phyloP scores from a whole-genome alignment of 805 yeast genomes.

The Nakazawaea ernobii region DNA sequence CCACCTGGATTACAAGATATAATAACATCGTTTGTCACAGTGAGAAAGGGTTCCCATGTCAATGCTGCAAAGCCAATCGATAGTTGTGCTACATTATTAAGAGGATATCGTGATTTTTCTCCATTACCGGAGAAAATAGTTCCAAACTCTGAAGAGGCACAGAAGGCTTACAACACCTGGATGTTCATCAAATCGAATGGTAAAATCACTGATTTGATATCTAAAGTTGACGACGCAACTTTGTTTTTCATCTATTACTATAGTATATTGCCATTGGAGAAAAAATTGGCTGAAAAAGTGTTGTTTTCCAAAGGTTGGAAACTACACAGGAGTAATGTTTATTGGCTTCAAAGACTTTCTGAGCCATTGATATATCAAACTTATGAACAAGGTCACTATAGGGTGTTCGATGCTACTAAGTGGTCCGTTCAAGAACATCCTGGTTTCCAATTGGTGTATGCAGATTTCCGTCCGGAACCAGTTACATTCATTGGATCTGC shows the following conservation, averaged over 20 bases:
- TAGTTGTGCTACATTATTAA: not conserved
- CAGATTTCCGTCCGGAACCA: slow-evolving; percentile 7
- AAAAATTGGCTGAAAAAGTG: slow-evolving; percentile 4
- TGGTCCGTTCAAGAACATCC: slow-evolving; percentile 12
- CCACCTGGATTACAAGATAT: slow-evolving; percentile 20
- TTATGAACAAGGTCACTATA: slow-evolving; percentile 9
- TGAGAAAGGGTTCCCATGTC: not conserved
- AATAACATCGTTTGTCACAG: slow-evolving; percentile 16
- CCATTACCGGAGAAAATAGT: slow-evolving; percentile 6
- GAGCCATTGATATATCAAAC: slow-evolving; percentile 9
- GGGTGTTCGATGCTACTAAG: slow-evolving; percentile 10
- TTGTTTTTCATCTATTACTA: slow-evolving; percentile 10
- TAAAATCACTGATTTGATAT: slow-evolving; percentile 5
- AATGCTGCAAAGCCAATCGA: slow-evolving; percentile 2
- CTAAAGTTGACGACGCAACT: slow-evolving; percentile 8
- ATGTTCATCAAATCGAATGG: slow-evolving; percentile 6
- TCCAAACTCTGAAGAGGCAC: slow-evolving; percentile 6
- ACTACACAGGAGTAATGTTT: slow-evolving; percentile 9
- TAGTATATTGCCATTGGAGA: slow-evolving; percentile 6
- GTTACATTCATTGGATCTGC: not conserved
- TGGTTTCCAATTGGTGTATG: slow-evolving; percentile 9
- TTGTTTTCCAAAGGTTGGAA: slow-evolving; percentile 11
- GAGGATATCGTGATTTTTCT: slow-evolving; percentile 8
- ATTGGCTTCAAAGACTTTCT: slow-evolving; percentile 9
- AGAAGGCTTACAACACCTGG: slow-evolving; percentile 9